These are phyloP conservation scores for Sarocladium brachiariae DNA, from an alignment of 2,329 filamentous ascomycete genomes.

Conservation along the genomic window DNA sequence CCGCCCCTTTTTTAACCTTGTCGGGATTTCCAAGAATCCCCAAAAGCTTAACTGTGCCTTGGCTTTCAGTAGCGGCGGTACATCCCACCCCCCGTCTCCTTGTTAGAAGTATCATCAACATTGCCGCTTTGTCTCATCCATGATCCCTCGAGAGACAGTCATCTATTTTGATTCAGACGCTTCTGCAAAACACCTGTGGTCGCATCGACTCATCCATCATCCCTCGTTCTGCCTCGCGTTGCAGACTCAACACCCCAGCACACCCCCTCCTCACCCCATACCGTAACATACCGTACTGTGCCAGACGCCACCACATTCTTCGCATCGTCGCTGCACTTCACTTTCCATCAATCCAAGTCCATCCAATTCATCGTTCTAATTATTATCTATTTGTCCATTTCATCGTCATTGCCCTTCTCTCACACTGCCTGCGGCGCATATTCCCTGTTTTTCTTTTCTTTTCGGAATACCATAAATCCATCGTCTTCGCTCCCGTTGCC, in stretches of 20 bases:
- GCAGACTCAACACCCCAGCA: not conserved
- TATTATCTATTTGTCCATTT: too few species aligned
- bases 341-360: too few species aligned
- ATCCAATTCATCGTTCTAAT: too few species aligned
- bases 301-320: not conserved
- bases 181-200: too few species aligned
- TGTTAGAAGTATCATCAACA: too few species aligned
- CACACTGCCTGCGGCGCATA: not conserved
- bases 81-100: too few species aligned
- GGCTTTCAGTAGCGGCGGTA: conserved; percentile 3
- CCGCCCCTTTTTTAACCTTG: not conserved
- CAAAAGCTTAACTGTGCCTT: conserved; percentile 7
- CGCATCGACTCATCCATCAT: not conserved
- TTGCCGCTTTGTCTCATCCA: too few species aligned
- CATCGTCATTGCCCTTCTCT: not conserved
- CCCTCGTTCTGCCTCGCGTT: not conserved
- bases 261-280: not conserved
- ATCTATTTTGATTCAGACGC: too few species aligned
- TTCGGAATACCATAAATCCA: too few species aligned
- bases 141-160: too few species aligned
- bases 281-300: not conserved
- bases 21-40: not conserved
- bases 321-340: not conserved
- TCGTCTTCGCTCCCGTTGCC: too few species aligned
- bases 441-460: too few species aligned